Base-by-base conservation (phyloP, 495 filamentous ascomycete genomes). In the Talaromyces borbonicus region DNA sequence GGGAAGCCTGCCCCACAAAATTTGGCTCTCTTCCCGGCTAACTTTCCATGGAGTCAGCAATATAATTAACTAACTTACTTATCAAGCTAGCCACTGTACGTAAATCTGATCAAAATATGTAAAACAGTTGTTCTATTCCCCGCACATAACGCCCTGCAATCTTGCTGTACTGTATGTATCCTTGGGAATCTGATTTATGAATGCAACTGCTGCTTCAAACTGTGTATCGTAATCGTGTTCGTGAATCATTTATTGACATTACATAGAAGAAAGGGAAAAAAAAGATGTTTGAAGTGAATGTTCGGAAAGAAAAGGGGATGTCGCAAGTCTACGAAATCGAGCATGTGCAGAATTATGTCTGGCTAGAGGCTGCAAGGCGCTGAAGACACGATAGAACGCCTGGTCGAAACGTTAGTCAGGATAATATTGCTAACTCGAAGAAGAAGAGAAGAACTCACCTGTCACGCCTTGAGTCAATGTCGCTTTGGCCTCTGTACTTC, bases 401-500 rank as follows among this genome's bases (percentile, higher is more conserved):
- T 49, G 25, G 18, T 30, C 5, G 20, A 12, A 18, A 12, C 18
- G 16, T 42, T 8, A 48, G 24, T 36, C 12, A 26, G 8, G 15
- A n/a, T n/a, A n/a, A n/a, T n/a, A n/a, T 30, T 26, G 7, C 8
- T 14, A 5, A 12, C 20, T 12, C 15, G 25, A n/a, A 3, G 2
- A 20, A 16, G 24, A n/a, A 12, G 24, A 31, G 23, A 9, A 42
- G 5, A 12, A 53, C 52, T 46, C 33, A 72, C 90, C 88, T 57
- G 87, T 92, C 31, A 94, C 86, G 51, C 90, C 90, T 62, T 90
- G 84, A 2, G 86, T 90, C 54, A 95, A 56, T 2, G 90, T 94
- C 12, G 82, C 78, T 49, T 77, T 82, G 8, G 90, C 90, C 62
- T 92, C 85, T 0, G 89, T 95, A 63, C 87, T 93, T 36, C 89